Base-by-base conservation (phyloP, 164 flowering plant species). In the Taxillus chinensis region DNA sequence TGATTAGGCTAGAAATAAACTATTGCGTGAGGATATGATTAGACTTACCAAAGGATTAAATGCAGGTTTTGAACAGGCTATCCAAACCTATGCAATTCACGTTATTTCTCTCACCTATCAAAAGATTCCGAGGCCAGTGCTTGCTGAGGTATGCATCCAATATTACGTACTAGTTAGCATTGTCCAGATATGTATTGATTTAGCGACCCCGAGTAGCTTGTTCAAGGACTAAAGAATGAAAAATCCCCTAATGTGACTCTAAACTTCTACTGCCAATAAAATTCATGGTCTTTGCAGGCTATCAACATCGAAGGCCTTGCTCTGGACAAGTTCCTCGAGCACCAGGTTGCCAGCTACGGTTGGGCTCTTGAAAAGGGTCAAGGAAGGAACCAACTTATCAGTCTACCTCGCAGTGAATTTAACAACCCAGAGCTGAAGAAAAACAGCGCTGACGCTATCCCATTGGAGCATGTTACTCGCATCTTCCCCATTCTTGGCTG, bases 61-160 rank as follows among this genome's bases (percentile, higher is more conserved):
- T 76, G 79, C 90, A 93, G 97, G 97, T 71, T 93, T 93, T 75
- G 96, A 95, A 78, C 95, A 91, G 76, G 97, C 99, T 68, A 81
- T 95, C 70, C 96, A 89, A 70, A 74, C 77, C 58, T 91, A 87
- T 81, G 95, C 90, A 50, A 66, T 89, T 72, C 99, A 91, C 66
- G 89, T 87, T 54, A 89, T 95, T 61, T 87, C 96, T 37, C 70
- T 91, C 63, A 87, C 96, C 13, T 91, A 91, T 67, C 96, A 85
- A 73, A 92, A 83, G 80, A 80, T 89, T 60, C 92, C 97, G 0
- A 77, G 96, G 68, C 14, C 97, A 67, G 86, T 89, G 61, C 86
- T 95, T 69, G 96, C 97, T 39, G 99, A 95, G 96, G 99, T 93
- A 83, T 67, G 74, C 41, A 59, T 52, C 10, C 16, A 60, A 39